phyloP scores from a whole-genome alignment of 768 basidiomycete species.

The Scleroderma citrinum region DNA sequence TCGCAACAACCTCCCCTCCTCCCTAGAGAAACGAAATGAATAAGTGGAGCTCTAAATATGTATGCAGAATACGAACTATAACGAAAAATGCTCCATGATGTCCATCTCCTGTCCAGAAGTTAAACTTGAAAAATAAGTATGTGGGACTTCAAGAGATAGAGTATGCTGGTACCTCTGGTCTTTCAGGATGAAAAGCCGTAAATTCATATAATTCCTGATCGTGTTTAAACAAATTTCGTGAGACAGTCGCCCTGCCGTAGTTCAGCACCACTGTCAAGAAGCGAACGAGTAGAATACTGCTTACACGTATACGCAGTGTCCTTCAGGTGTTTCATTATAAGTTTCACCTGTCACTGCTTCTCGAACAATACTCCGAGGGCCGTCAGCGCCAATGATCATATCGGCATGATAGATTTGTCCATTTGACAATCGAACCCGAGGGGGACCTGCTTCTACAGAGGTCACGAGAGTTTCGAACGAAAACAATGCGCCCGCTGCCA shows the following conservation, averaged over 20 bases:
- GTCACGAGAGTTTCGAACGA: constrained; percentile 38
- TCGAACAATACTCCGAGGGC: constrained; percentile 41
- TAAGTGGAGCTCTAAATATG: neutral
- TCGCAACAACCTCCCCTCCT: constrained; percentile 34
- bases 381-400: constrained; percentile 60
- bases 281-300: constrained; percentile 13
- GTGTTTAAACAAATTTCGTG: constrained; percentile 35
- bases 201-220: constrained; percentile 38
- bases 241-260: constrained; percentile 34
- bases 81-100: constrained; percentile 18
- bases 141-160: neutral
- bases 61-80: constrained; percentile 14
- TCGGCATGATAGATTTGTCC: constrained; percentile 47
- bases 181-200: constrained; percentile 17
- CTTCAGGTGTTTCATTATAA: constrained; percentile 21
- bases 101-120: constrained; percentile 22
- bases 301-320: constrained; percentile 42
- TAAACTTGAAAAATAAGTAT: constrained; percentile 13
- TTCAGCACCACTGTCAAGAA: constrained; percentile 2
- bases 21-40: constrained; percentile 11
- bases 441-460: constrained; percentile 26
- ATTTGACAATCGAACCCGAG: constrained; percentile 31
- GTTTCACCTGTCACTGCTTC: constrained; percentile 31
- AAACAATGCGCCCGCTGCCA: constrained; percentile 45
- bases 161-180: constrained; percentile 16